Evolutionary conservation across 2,329 filamentous ascomycete genomes (phyloP).

Genomic region (Remersonia thermophila): DNA sequence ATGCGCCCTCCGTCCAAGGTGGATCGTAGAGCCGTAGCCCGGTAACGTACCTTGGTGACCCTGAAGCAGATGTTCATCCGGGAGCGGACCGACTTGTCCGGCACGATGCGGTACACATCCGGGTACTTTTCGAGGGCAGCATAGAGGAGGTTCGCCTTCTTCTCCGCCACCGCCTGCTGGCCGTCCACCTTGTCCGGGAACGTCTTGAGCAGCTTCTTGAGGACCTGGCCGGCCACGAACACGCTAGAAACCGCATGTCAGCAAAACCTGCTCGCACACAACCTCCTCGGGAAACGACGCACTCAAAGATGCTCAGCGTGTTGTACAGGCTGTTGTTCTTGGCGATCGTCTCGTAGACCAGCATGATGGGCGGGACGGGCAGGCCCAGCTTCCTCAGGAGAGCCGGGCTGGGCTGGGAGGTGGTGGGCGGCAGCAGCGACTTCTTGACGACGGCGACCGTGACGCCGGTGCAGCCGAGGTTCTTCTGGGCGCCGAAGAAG

Average conservation of each 20-base stretch:
- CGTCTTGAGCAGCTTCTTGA: slow-evolving; percentile 57
- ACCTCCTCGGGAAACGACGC: slow-evolving; percentile 19
- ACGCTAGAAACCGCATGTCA: slow-evolving; percentile 36
- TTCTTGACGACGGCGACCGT: slow-evolving; percentile 81
- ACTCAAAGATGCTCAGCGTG: slow-evolving; percentile 85
- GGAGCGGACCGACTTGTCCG: slow-evolving; percentile 62
- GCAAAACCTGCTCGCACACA: neutral
- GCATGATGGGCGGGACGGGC: slow-evolving; percentile 65
- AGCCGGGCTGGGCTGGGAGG: slow-evolving; percentile 51
- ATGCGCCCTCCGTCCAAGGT: neutral
- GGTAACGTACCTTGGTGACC: slow-evolving; percentile 36
- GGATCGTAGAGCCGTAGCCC: neutral
- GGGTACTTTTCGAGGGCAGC: slow-evolving; percentile 60
- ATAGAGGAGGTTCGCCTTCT: slow-evolving; percentile 72
- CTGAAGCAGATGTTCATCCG: slow-evolving; percentile 96
- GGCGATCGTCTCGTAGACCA: slow-evolving; percentile 72
- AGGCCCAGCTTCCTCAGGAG: slow-evolving; percentile 63
- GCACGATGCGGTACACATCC: slow-evolving; percentile 63
- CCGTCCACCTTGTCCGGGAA: slow-evolving; percentile 60
- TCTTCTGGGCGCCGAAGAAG: slow-evolving; percentile 93
- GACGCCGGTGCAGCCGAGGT: slow-evolving; percentile 74
- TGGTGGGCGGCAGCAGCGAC: slow-evolving; percentile 57
- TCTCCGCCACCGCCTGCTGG: slow-evolving; percentile 59
- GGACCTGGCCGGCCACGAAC: slow-evolving; percentile 79
- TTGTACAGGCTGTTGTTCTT: slow-evolving; percentile 97